Conservation (phyloP, 768 basidiomycete species). For the Mycena pura region DNA sequence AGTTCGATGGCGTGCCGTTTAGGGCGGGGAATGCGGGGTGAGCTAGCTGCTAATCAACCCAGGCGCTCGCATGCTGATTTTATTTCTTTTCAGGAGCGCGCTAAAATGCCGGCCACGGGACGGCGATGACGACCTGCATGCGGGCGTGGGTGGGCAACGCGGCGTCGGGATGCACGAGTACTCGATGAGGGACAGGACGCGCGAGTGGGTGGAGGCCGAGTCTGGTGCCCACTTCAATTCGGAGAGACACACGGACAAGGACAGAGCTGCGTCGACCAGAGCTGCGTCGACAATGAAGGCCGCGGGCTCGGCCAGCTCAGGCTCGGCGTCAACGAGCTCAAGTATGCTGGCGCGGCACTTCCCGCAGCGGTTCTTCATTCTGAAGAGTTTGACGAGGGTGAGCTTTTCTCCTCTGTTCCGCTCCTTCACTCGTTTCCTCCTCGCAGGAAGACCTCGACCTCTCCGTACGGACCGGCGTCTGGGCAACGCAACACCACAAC, state of each 20-base stretch:
- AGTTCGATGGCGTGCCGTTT: slow-evolving; percentile 74
- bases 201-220: no score
- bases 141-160: slow-evolving; percentile 91
- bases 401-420: not conserved
- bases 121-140: slow-evolving; percentile 78
- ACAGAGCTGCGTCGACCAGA: slow-evolving; percentile 35
- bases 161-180: slow-evolving; percentile 81
- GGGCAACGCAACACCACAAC: slow-evolving; percentile 95
- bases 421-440: slow-evolving; percentile 25
- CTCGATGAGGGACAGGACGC: slow-evolving; percentile 55
- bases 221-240: no score
- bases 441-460: slow-evolving; percentile 76
- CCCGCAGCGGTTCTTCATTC: slow-evolving; percentile 9
- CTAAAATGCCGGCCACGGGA: no score
- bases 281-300: slow-evolving; percentile 39
- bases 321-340: not conserved
- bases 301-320: not conserved
- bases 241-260: slow-evolving; percentile 25
- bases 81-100: no score
- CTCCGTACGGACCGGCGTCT: slow-evolving; percentile 77
- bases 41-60: slow-evolving; percentile 46
- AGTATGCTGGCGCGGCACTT: not conserved
- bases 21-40: slow-evolving; percentile 81
- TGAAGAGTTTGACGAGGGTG: slow-evolving; percentile 3
- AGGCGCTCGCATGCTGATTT: no score